Base-by-base conservation (phyloP, 768 basidiomycete species). In the Suillus decipiens region DNA sequence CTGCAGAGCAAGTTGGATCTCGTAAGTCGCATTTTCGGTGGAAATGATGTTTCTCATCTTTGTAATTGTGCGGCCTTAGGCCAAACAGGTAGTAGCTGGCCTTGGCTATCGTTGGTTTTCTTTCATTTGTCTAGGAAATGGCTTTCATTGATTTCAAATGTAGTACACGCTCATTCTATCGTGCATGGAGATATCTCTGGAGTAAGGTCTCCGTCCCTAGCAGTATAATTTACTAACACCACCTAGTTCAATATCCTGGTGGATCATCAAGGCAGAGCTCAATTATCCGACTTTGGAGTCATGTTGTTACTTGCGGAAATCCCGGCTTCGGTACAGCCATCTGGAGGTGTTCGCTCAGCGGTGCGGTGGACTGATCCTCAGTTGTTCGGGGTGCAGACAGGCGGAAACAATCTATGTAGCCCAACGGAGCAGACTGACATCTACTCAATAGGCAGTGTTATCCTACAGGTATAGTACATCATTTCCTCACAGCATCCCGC, bases 1-100 rank as follows among this genome's bases (percentile, higher is more conserved):
- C 24, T 66, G 12, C 17, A 33, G 17, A 60, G 63, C 41, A 56
- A 65, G 12, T 55, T 71, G 14, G 36, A 61, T 17, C 24, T 73
- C 22, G 72, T 72, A 14, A 31, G 71, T 53, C n/a, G 31, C 19
- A 10, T 19, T 53, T 50, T 33, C 5, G 10, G 2, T 12, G 19
- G 17, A 19, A 33, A 33, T 33, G 28, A n/a, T 15, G 6, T 39
- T n/a, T 48, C 14, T 41, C 37, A 39, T 28, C 9, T 22, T 34
- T 12, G 33, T 3, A 17, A n/a, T 11, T 24, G 24, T n/a, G 24
- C n/a, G 11, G 31, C 2, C 7, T 37, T 53, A 63, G 58, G 57
- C 63, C 36, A 28, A 14, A 37, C 48, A 43, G 2, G 51, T 65
- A 8, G 62, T 53, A 2, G 45, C 31, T 42, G 62, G 62, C 6